Evolutionary conservation across 2,329 filamentous ascomycete species (phyloP), one percentile per base, ranked within the genome.

Genomic region (Aspergillus tanneri): DNA sequence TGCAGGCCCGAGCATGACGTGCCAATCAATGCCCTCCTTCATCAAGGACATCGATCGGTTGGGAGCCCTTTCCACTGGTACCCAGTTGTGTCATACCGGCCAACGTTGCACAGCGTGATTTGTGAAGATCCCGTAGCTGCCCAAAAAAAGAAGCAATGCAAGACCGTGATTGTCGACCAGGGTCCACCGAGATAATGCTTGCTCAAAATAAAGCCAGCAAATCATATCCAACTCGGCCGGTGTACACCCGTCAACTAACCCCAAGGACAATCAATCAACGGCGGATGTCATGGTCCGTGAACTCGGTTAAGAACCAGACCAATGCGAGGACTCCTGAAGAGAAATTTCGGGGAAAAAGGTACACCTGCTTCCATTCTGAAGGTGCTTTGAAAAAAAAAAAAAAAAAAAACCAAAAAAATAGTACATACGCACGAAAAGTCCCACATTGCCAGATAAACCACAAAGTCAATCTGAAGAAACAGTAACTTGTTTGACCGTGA

Each of bases 401-500:
- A 46, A 53, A 46, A 42, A 49, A 35, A 47, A 45, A 47, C 45
- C 52, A 45, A 53, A 47, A 56, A 54, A 42, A 49, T 24, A 36
- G 25, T 47, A 45, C 49, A 38, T 43, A 43, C 47, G 43, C 53
- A 46, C 52, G 48, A 56, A 54, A 25, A 34, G 47, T 50, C 52
- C 58, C 53, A 58, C 52, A 46, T 47, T 50, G 42, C 50, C 44
- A 50, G 51, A 49, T 54, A 42, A 47, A 41, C 43, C 35, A 54
- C 25, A 48, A 39, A 21, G 39, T n/a, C 24, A 28, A 56, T 42
- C 39, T 4, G 46, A 54, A 54, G 54, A 50, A 42, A 55, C 56
- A 54, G 47, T 47, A 48, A 56, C 57, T 27, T 49, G 37, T 55
- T 59, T 60, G 65, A 68, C 68, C 66, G 65, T 56, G 68, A 64